phyloP scores from a whole-genome alignment of 495 filamentous ascomycete species.

The Astrothelium subdiscretum region DNA sequence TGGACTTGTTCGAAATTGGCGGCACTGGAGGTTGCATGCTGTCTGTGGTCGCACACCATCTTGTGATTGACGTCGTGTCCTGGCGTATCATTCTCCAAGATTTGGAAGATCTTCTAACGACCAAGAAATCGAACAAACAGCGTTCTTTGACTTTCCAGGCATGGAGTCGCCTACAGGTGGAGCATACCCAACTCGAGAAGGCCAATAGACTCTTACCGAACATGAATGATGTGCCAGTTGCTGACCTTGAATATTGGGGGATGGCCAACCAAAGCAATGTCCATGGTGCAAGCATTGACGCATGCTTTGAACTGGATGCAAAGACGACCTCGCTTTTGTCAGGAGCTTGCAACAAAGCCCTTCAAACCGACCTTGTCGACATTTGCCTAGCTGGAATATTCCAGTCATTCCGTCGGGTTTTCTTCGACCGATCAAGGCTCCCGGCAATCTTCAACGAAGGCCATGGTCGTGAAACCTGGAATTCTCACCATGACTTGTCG shows the following conservation, averaged over 20 bases:
- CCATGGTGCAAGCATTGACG: slow-evolving; percentile 14
- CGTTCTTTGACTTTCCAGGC: slow-evolving; percentile 15
- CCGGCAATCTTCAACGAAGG: slow-evolving; percentile 24
- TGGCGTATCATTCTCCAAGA: slow-evolving; percentile 20
- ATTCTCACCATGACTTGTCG: slow-evolving; percentile 19
- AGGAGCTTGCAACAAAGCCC: slow-evolving; percentile 12
- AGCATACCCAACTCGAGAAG: slow-evolving; percentile 9
- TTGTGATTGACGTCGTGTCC: slow-evolving; percentile 20
- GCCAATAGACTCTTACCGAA: slow-evolving; percentile 6
- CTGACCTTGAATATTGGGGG: slow-evolving; percentile 18
- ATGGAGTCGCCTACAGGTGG: slow-evolving; percentile 13
- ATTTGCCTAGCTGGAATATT: slow-evolving; percentile 27
- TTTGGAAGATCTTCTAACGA: slow-evolving; percentile 15
- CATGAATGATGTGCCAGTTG: slow-evolving; percentile 4
- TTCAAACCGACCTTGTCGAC: slow-evolving; percentile 20
- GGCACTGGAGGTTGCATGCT: slow-evolving; percentile 9
- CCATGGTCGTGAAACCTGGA: slow-evolving; percentile 25
- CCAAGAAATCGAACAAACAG: slow-evolving; percentile 8
- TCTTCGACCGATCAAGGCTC: slow-evolving; percentile 12
- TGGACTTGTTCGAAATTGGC: slow-evolving; percentile 15
- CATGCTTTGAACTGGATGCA: slow-evolving; percentile 13
- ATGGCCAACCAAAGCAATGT: slow-evolving; percentile 12
- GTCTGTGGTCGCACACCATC: slow-evolving; percentile 16
- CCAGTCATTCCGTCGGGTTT: slow-evolving; percentile 23
- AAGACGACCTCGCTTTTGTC: slow-evolving; percentile 12